Base-by-base conservation (phyloP, 192 early-diverging fungal species). In the Coemansia sp. region DNA sequence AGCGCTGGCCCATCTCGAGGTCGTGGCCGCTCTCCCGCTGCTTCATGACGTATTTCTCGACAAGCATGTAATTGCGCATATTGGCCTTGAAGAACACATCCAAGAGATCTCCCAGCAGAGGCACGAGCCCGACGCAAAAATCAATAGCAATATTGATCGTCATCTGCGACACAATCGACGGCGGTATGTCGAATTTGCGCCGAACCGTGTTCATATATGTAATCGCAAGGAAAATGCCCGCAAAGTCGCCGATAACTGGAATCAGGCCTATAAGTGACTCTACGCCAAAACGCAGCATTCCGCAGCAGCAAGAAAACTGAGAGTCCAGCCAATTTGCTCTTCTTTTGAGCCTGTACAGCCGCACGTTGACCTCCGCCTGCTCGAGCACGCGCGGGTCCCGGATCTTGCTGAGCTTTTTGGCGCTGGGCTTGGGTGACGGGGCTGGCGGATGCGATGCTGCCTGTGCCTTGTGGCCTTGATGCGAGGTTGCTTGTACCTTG, bases 81-180 rank as follows among this genome's bases (percentile, higher is more conserved):
- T 82, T 82, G 10, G 80, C 80, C 28, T 77, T 76, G 68, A 76
- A 77, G 27, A 71, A 18, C 22, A 66, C 61, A 49, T 76, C 80
- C 9, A 77, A 53, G 8, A 82, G 52, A 62, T 82, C 80, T 45
- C 80, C 80, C n/a, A 82, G 55, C 9, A 82, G 19, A 9, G 80
- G 80, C 11, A 82, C 62, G 60, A 72, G 60, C 16, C 80, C 80
- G 9, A 73, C 71, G 14, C 24, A 35, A 62, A 75, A 75, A 51
- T 82, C 74, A 1, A 82, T 55, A 13, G 68, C 73, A 22, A 77
- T 55, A 57, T 82, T 82, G 60, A 72, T 51, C 9, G 62, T 53
- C 80, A 82, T 82, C 50, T 75, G 69, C 55, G 68, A 49, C 29
- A 61, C 65, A 18, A 76, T 67, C 8, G 36, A 49, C 29, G 62